A percentile compares a stretch with the other conserved stretches of the same genome.
Conservation (phyloP, 2,329 filamentous ascomycete species). For the Hymenoscyphus fraxineus region DNA sequence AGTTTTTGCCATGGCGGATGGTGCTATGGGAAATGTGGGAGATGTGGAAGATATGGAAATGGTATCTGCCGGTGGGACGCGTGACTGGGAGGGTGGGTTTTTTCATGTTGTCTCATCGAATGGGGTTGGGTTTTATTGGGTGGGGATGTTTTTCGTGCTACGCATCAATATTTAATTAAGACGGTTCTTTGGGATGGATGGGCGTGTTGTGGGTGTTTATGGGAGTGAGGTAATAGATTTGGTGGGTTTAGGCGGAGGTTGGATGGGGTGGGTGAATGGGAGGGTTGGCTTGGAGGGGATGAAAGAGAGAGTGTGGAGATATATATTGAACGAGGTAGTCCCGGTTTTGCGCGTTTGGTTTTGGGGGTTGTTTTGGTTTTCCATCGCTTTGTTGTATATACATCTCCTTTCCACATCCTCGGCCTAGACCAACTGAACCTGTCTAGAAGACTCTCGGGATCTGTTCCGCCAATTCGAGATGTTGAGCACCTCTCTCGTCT, state of each 20-base stretch:
- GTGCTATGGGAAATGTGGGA: too few relatives aligned
- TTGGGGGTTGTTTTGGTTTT: too few relatives aligned
- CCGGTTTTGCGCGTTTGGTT: not conserved
- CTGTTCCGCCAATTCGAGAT: constrained; percentile 4
- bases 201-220: not conserved
- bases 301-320: not conserved
- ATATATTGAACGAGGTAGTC: not conserved
- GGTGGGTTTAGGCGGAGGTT: not conserved
- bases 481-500: constrained; percentile 12
- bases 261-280: not conserved
- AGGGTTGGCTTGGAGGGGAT: not conserved
- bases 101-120: not conserved
- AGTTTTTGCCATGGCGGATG: not conserved
- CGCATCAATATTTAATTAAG: too few relatives aligned
- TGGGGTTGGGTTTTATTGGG: not conserved
- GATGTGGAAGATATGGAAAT: not conserved
- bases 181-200: not conserved
- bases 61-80: not conserved
- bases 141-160: too few relatives aligned
- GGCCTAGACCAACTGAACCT: too few relatives aligned
- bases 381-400: too few relatives aligned
- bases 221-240: too few relatives aligned
- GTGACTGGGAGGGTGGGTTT: not conserved
- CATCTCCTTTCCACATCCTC: too few relatives aligned
- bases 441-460: too few relatives aligned